Base-by-base conservation (phyloP, 805 yeast genomes). In the Candida yuanshanica region DNA sequence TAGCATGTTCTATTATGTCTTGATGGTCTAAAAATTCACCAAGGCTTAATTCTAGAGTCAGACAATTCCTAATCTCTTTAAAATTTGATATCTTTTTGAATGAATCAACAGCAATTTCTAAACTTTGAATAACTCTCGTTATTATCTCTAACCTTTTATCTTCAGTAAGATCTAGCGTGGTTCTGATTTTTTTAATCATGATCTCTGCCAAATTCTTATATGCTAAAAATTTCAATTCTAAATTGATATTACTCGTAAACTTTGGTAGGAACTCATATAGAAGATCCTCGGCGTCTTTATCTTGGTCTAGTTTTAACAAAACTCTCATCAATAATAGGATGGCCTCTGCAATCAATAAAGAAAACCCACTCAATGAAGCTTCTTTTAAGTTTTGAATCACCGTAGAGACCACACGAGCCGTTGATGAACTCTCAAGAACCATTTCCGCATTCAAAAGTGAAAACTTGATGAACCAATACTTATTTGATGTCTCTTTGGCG, bases 401-500 rank as follows among this genome's bases (percentile, higher is more conserved):
- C 16, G 71, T 52, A 1, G 82, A 70, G 8, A 81, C 47, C 0
- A 75, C 77, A 42, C 82, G 65, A 9, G 71, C 57, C 12, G 78
- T 74, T 5, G 68, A 59, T 0, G 74, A 70, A 13, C 72, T 56
- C 5, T 59, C 49, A 20, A 70, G 49, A 43, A 77, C 59, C 1
- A 77, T 64, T 12, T 62, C 51, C 33, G 77, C 69, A 49, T 74
- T 72, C 38, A 78, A 50, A 10, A 78, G 49, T 36, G 69, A 74
- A 41, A 73, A 68, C 50, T 66, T 66, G 18, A 77, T 58, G 27
- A 64, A 63, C 66, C 75, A 70, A 37, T 62, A 65, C 24, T 66
- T 61, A 47, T 74, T 72, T 39, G 36, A 27, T 12, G 46, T 38
- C 11, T 26, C 36, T 5, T 48, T 39, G 1, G 53, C 51, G 37